Evolutionary conservation across 371 early-diverging fungal species (phyloP).

Genomic region (Rhizopus arrhizus): DNA sequence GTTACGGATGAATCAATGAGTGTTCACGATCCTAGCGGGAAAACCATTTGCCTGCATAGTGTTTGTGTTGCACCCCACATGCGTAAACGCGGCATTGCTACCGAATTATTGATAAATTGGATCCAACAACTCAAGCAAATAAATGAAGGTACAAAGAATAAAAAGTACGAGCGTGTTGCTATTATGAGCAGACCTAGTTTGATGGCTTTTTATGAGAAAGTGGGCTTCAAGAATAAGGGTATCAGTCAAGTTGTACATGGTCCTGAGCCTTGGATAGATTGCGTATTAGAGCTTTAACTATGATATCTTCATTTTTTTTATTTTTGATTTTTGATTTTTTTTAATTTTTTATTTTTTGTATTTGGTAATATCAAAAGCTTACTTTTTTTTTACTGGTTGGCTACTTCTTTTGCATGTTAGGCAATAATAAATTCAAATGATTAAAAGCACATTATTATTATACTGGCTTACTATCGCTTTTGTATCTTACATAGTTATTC

Average conservation of each 20-base stretch:
- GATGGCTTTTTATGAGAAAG: conserved; percentile 60
- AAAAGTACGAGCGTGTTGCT: conserved; percentile 52
- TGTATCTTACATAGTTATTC: conserved; percentile 6
- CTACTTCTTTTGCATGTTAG: too few species aligned
- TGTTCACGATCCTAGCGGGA: conserved; percentile 61
- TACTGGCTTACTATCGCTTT: not conserved
- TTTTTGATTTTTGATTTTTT: conserved; percentile 2
- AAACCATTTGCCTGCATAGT: conserved; percentile 69
- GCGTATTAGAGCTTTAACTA: conserved; percentile 34
- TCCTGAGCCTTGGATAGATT: conserved; percentile 62
- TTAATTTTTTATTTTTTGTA: not conserved
- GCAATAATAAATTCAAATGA: conserved; percentile 1
- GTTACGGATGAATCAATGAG: conserved; percentile 73
- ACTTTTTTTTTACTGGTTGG: too few species aligned
- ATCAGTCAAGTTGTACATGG: conserved; percentile 67
- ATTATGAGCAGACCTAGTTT: conserved; percentile 61
- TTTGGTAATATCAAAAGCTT: too few species aligned
- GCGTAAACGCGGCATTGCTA: conserved; percentile 64
- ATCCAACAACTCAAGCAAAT: conserved; percentile 38
- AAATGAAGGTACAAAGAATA: conserved; percentile 9
- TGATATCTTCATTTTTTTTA: not conserved
- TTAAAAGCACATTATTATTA: not conserved
- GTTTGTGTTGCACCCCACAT: conserved; percentile 59
- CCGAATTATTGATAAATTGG: conserved; percentile 50
- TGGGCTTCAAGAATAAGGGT: conserved; percentile 62